Base-by-base conservation (phyloP, 192 early-diverging fungal species). In the Coemansia umbellata region DNA sequence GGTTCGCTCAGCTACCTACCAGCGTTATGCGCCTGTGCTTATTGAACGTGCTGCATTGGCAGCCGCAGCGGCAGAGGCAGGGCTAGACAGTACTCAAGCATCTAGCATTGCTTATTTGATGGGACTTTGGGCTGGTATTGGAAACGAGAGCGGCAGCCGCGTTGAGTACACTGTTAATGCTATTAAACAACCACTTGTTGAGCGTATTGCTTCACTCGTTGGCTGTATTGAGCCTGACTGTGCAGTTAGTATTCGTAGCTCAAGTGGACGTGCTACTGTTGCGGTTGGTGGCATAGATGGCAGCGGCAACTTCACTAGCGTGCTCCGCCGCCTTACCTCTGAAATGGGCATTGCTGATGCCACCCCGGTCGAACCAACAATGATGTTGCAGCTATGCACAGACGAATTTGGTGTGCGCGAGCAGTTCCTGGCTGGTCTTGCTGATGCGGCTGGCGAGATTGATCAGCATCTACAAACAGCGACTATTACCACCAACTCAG, bases 381-480 rank as follows among this genome's bases (percentile, higher is more conserved):
- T 27, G 4, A 35, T 33, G 19, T 13, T 31, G 31, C 24, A 42
- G 18, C 26, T 65, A 26, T 33, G 22, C 28, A 35, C 36, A 13
- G 62, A 65, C 14, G 8, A 47, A n/a, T 31, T 56, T 33, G 50
- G 26, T 23, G 45, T 63, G 3, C 71, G 71, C 28, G 71, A 74
- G 65, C 50, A 56, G 18, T 63, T 74, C 13, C 35, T 74, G 40
- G 71, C 71, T 1, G 71, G 71, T 0, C 45, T 74, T 18, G 26
- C 67, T 19, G 71, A 74, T 17, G 50, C 69, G 14, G 31, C 39
- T 17, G 63, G 69, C 9, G 10, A 26, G 0, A 30, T 56, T 13
- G 41, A 24, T 18, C 13, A 49, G 28, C 43, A 27, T 5, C 10
- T 6, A 13, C 15, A 22, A 3, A 8, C 49, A 1, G 53, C 37